Conservation (phyloP, 768 basidiomycete genomes). For the Panus rudis region DNA sequence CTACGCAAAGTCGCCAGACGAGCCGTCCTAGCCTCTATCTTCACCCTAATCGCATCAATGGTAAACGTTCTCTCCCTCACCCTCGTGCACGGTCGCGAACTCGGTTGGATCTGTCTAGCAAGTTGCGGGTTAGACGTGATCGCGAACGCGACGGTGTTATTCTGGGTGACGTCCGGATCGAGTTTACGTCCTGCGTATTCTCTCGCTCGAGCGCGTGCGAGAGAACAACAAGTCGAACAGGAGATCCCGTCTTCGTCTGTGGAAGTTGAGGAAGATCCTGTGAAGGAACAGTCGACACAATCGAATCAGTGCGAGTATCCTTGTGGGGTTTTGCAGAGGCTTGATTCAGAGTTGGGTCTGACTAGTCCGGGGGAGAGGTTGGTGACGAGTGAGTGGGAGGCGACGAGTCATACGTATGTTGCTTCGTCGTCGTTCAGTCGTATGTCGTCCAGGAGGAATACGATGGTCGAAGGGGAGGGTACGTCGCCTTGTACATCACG, state of each 20-base stretch:
- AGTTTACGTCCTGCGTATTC: slow-evolving; percentile 5
- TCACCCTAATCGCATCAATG: slow-evolving; percentile 43
- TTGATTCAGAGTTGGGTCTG: too few relatives aligned
- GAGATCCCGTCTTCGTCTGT: too few relatives aligned
- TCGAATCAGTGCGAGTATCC: too few relatives aligned
- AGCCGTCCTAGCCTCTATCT: slow-evolving; percentile 39
- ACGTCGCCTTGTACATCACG: too few relatives aligned
- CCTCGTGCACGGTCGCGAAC: slow-evolving; percentile 35
- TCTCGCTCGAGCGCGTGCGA: neutral
- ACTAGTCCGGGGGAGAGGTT: too few relatives aligned
- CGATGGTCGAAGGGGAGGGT: too few relatives aligned
- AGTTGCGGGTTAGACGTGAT: slow-evolving; percentile 35
- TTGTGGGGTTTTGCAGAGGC: too few relatives aligned
- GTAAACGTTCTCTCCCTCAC: slow-evolving; percentile 44
- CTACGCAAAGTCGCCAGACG: slow-evolving; percentile 34
- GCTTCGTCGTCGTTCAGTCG: too few relatives aligned
- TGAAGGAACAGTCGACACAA: too few relatives aligned
- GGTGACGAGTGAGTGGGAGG: neutral
- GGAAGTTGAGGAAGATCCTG: too few relatives aligned
- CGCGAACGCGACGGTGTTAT: slow-evolving; percentile 39
- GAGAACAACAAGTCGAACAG: too few relatives aligned
- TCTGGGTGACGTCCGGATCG: slow-evolving; percentile 35
- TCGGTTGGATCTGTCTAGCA: slow-evolving; percentile 43
- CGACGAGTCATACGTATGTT: neutral
- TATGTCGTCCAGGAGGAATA: too few relatives aligned